Evolutionary conservation across 495 filamentous ascomycete species (phyloP).

Genomic region (Neurospora sublineolata): DNA sequence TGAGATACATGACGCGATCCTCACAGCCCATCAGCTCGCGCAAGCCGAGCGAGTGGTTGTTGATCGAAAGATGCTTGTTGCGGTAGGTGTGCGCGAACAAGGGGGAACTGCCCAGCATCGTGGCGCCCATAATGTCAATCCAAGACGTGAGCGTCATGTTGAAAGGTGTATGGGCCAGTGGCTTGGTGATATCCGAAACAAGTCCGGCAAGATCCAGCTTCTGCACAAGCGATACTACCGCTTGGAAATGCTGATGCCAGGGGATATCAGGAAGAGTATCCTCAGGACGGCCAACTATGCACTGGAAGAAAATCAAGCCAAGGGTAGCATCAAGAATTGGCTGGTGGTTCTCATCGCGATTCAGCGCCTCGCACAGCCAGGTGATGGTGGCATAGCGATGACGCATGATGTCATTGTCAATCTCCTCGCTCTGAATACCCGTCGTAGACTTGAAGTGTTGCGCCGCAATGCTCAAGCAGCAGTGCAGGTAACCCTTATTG

Average conservation of each 20-base stretch:
- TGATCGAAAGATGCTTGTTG: conserved; percentile 66
- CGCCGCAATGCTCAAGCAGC: conserved; percentile 91
- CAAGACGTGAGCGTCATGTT: conserved; percentile 91
- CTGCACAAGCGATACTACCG: conserved; percentile 67
- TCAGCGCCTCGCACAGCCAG: conserved; percentile 73
- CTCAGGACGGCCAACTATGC: conserved; percentile 74
- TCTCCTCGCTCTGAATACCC: conserved; percentile 52
- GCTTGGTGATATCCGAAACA: conserved; percentile 45
- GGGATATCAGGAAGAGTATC: conserved; percentile 88
- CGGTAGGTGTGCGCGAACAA: conserved; percentile 86
- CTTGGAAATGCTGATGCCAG: conserved; percentile 95
- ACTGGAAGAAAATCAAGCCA: conserved; percentile 96
- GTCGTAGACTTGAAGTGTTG: conserved; percentile 79
- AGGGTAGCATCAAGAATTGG: conserved; percentile 88
- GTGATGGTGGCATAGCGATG: conserved; percentile 85
- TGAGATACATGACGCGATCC: conserved; percentile 93
- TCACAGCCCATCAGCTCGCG: conserved; percentile 96
- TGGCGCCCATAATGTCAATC: conserved; percentile 94
- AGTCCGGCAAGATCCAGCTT: conserved; percentile 67
- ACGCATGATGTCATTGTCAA: conserved; percentile 86
- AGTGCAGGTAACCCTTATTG: conserved; percentile 90
- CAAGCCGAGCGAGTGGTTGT: conserved; percentile 58
- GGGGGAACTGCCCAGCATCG: conserved; percentile 78
- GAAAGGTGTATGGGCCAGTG: conserved; percentile 62
- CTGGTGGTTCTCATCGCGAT: conserved; percentile 66